Percentiles rank a stretch among this genome's conserved stretches.
Conservation (phyloP, 225 moss, liverwort and hornwort genomes). For the Polytrichum formosum region DNA sequence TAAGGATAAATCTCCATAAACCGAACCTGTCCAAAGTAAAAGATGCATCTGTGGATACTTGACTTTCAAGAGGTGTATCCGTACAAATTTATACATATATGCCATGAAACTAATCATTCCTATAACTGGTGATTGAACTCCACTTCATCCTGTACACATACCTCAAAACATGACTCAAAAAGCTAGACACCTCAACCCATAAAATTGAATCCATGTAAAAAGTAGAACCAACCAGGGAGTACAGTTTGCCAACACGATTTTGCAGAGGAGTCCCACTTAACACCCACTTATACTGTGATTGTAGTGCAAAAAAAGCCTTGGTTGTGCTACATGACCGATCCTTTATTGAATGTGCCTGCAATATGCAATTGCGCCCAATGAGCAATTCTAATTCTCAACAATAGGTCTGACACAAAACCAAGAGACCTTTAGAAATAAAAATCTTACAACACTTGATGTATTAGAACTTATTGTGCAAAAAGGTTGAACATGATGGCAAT, state of each 20-base stretch:
- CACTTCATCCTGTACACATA: not conserved
- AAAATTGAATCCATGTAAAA: not conserved
- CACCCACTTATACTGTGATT: conserved; percentile 59
- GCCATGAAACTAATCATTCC: too few species aligned
- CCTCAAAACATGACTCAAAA: not conserved
- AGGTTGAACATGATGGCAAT: too few species aligned
- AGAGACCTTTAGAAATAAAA: too few species aligned
- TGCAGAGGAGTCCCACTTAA: conserved; percentile 70
- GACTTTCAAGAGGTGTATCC: too few species aligned
- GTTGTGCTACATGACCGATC: conserved; percentile 57
- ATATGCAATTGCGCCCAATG: not conserved
- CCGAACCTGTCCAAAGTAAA: conserved; percentile 32
- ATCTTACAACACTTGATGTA: too few species aligned
- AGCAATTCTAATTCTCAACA: too few species aligned
- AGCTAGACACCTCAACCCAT: not conserved
- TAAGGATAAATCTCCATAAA: conserved; percentile 59
- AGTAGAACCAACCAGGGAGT: conserved; percentile 43
- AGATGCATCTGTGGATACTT: not conserved
- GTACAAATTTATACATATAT: too few species aligned
- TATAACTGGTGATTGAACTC: not conserved
- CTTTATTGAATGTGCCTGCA: conserved; percentile 64
- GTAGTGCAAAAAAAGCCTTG: conserved; percentile 51
- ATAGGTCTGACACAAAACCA: too few species aligned
- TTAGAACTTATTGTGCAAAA: too few species aligned
- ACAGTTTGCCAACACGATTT: conserved; percentile 63